Evolutionary conservation across 2,329 filamentous ascomycete genomes (phyloP).

Genomic region (Hypoxylon sp.): DNA sequence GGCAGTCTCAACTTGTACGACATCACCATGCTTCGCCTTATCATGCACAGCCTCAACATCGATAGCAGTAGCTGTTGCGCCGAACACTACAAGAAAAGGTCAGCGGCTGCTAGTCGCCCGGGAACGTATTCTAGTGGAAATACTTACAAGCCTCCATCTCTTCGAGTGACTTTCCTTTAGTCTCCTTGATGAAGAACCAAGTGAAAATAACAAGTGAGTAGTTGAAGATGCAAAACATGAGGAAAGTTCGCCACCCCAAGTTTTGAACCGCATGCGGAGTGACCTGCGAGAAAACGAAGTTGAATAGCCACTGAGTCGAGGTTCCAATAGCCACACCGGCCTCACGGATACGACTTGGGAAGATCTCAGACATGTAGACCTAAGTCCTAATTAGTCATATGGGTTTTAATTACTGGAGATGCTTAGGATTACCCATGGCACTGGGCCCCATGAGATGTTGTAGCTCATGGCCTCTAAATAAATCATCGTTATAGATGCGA

Average conservation of each 20-base stretch:
- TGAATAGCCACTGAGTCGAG: conserved; percentile 66
- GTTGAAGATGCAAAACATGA: conserved; percentile 54
- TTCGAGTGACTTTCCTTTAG: conserved; percentile 32
- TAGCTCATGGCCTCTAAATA: conserved; percentile 67
- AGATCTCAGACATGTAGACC: conserved; percentile 66
- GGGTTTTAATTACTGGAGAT: background rate
- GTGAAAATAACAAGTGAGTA: conserved; percentile 27
- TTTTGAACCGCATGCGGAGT: conserved; percentile 65
- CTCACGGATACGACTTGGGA: conserved; percentile 66
- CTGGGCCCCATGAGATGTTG: conserved; percentile 67
- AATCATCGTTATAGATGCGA: conserved; percentile 67
- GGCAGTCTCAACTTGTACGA: background rate
- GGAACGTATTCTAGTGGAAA: background rate
- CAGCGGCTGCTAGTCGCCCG: background rate
- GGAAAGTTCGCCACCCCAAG: conserved; percentile 64
- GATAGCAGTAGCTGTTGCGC: conserved; percentile 37
- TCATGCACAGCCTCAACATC: conserved; percentile 39
- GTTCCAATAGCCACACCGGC: conserved; percentile 65
- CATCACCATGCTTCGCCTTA: background rate
- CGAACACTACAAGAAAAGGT: conserved; percentile 28
- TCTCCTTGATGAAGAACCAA: conserved; percentile 36
- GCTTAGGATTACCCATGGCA: conserved; percentile 60
- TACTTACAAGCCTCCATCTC: conserved; percentile 28
- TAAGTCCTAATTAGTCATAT: conserved; percentile 25
- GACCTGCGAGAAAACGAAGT: conserved; percentile 65